These are phyloP conservation scores for Alternaria angustiovoidea DNA, from an alignment of 2,329 filamentous ascomycete genomes.

Conservation along the genomic window DNA sequence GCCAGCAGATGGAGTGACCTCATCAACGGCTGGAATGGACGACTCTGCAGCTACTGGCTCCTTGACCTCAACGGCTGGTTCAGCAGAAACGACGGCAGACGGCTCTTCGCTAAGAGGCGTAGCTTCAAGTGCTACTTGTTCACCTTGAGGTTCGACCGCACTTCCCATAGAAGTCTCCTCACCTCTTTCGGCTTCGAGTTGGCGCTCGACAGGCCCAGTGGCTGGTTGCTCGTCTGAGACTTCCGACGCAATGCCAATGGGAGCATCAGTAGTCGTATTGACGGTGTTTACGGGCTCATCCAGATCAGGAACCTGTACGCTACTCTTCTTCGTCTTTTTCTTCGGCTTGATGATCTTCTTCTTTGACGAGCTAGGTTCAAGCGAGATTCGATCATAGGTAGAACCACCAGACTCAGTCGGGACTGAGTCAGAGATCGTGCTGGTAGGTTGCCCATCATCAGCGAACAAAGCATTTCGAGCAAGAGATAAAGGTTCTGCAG, in stretches of 20 bases:
- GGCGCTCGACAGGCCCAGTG: neutral
- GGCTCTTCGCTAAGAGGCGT: neutral
- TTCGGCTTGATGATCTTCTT: conserved; percentile 39
- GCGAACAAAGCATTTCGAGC: conserved; percentile 12
- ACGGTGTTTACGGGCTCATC: conserved; percentile 3
- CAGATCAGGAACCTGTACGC: conserved; percentile 15
- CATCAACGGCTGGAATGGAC: conserved; percentile 8
- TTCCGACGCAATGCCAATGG: neutral
- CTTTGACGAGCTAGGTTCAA: conserved; percentile 21
- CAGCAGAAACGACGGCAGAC: neutral
- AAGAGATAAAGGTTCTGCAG: conserved; percentile 1
- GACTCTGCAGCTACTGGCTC: neutral
- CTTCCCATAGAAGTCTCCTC: conserved; percentile 4
- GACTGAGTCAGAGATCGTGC: neutral
- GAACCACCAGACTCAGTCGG: conserved; percentile 9
- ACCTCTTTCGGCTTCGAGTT: neutral
- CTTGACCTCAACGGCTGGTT: neutral
- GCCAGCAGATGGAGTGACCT: conserved; percentile 8
- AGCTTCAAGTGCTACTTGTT: conserved; percentile 6
- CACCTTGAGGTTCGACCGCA: conserved; percentile 8
- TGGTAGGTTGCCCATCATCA: conserved; percentile 13
- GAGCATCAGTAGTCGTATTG: neutral
- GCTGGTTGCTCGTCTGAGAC: neutral
- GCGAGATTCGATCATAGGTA: conserved; percentile 18
- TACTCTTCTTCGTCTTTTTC: conserved; percentile 34